These are phyloP conservation scores for Onygenales sp. DNA, from an alignment of 2,329 filamentous ascomycete genomes.

Conservation along the genomic window DNA sequence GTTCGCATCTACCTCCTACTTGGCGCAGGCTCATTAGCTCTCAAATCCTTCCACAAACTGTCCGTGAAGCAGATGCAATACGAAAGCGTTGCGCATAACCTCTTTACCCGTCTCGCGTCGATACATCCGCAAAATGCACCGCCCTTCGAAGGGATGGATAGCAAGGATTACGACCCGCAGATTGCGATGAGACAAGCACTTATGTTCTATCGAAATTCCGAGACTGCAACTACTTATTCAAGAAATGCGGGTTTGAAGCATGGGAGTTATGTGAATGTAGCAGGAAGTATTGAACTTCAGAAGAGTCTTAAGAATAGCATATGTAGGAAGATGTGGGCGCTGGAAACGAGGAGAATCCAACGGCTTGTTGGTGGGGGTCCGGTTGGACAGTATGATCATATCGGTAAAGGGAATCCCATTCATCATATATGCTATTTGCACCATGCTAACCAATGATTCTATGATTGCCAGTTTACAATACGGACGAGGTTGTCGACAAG, in stretches of 20 bases:
- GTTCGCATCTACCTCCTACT: constrained; percentile 35
- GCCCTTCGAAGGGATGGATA: constrained; percentile 29
- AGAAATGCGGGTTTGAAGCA: constrained; percentile 30
- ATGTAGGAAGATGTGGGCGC: constrained; percentile 32
- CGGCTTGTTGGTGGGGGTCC: constrained; percentile 30
- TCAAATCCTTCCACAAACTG: constrained; percentile 35
- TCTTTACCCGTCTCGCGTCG: constrained; percentile 38
- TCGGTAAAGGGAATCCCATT: constrained; percentile 23
- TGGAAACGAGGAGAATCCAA: constrained; percentile 33
- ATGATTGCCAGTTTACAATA: constrained; percentile 20
- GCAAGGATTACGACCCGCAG: constrained; percentile 33
- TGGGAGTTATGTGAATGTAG: constrained; percentile 36
- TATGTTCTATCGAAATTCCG: constrained; percentile 32
- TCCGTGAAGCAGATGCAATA: constrained; percentile 41
- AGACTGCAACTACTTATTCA: constrained; percentile 26
- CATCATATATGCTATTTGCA: not conserved
- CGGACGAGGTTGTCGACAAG: constrained; percentile 22
- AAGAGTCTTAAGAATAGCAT: constrained; percentile 29
- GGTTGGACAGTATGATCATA: constrained; percentile 24
- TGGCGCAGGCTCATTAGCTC: constrained; percentile 37
- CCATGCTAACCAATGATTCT: not conserved
- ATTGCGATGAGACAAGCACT: constrained; percentile 30
- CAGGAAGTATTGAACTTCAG: constrained; percentile 33
- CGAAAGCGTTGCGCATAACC: constrained; percentile 38
- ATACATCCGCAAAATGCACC: constrained; percentile 36